phyloP scores from a whole-genome alignment of 192 early-diverging fungal species.

The Radiomyces spectabilis region DNA sequence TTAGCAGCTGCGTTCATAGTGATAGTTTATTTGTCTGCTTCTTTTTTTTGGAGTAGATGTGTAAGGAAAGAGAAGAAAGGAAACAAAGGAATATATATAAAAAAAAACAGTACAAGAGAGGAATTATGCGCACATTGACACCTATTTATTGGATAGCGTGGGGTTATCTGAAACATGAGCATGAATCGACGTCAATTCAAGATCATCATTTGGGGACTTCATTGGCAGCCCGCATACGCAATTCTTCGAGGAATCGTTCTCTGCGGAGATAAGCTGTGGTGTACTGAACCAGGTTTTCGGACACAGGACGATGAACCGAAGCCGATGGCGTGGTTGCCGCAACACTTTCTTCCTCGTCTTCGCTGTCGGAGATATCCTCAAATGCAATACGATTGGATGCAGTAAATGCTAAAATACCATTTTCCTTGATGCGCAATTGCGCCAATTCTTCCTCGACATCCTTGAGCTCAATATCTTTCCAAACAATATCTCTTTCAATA shows the following conservation, averaged over 20 bases:
- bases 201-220: too few species aligned
- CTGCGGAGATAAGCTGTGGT: conserved; percentile 1
- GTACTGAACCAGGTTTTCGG: background rate
- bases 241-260: background rate
- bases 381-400: background rate
- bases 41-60: too few species aligned
- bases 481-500: conserved; percentile 3
- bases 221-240: background rate
- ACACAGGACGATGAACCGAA: background rate
- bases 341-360: background rate
- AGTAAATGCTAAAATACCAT: background rate
- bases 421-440: background rate
- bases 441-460: conserved; percentile 1
- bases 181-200: too few species aligned
- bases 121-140: too few species aligned
- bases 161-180: background rate
- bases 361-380: background rate
- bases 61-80: too few species aligned
- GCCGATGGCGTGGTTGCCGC: too few species aligned
- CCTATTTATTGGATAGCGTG: too few species aligned
- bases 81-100: too few species aligned
- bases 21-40: too few species aligned
- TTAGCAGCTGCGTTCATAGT: too few species aligned
- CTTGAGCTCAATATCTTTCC: background rate
- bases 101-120: too few species aligned